Percentiles rank a stretch among this genome's conserved stretches.
phyloP scores from a whole-genome alignment of 305 asterid species.

The Fraxinus angustifolia region DNA sequence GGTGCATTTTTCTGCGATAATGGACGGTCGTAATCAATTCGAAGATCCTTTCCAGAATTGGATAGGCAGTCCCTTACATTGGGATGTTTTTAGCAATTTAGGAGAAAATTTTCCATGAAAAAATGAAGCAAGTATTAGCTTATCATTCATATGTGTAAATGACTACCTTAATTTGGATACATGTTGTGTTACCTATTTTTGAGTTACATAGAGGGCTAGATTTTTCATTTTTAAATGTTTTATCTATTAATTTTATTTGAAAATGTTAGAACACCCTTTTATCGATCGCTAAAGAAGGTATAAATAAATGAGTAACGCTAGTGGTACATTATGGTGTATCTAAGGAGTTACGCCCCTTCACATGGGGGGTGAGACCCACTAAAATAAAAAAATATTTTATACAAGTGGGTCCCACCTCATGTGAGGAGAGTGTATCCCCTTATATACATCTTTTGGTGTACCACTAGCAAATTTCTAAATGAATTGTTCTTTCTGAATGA shows the following conservation, averaged over 20 bases:
- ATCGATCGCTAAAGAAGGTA: neutral
- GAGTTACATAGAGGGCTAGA: neutral
- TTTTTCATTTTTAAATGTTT: neutral
- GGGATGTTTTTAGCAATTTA: conserved; percentile 54
- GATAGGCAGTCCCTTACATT: conserved; percentile 49
- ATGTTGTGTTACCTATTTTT: neutral
- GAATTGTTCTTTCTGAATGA: neutral
- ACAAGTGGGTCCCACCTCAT: too few relatives aligned
- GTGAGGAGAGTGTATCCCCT: too few relatives aligned
- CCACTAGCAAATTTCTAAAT: too few relatives aligned
- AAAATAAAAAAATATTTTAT: too few relatives aligned
- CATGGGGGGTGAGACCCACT: too few relatives aligned
- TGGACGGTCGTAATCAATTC: conserved; percentile 14
- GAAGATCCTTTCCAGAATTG: conserved; percentile 48
- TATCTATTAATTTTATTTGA: neutral
- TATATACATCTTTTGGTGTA: too few relatives aligned
- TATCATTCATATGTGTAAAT: neutral
- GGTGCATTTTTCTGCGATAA: conserved; percentile 25
- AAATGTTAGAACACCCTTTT: neutral
- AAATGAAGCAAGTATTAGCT: neutral
- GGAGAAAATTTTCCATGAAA: conserved; percentile 41
- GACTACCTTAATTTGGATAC: neutral
- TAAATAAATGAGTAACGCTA: too few relatives aligned
- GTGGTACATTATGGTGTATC: too few relatives aligned
- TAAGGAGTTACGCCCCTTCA: too few relatives aligned